Conservation (phyloP, 495 filamentous ascomycete genomes). For the Chaetomium fimeti region DNA sequence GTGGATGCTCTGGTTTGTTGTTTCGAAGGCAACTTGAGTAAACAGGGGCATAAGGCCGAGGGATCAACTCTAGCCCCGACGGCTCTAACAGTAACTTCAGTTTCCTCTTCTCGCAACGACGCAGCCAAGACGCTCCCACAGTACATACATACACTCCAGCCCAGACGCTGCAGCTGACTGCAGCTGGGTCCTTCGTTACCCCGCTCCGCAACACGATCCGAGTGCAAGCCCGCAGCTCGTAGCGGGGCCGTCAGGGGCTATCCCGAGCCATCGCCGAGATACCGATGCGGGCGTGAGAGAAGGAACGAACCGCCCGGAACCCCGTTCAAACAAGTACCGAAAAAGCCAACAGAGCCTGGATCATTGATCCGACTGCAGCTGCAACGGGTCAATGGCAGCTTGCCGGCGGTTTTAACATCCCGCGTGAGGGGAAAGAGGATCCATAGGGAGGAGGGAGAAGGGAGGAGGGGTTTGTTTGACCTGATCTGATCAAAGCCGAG, state of each 20-base stretch:
- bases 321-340: neutral
- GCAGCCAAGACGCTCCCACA: neutral
- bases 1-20: neutral
- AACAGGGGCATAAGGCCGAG: neutral
- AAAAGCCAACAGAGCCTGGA: neutral
- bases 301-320: neutral
- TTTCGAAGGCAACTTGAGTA: neutral
- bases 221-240: neutral
- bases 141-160: neutral
- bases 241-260: constrained; percentile 10
- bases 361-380: constrained; percentile 7
- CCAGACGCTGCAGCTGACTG: constrained; percentile 2
- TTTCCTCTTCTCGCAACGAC: neutral
- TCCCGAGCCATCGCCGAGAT: constrained; percentile 35
- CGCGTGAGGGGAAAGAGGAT: constrained; percentile 11
- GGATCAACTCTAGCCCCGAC: no score
- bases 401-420: constrained; percentile 7
- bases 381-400: neutral
- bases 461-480: neutral
- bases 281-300: neutral
- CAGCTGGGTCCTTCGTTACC: constrained; percentile 2
- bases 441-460: no score
- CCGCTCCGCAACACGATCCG: neutral
- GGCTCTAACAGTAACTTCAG: no score
- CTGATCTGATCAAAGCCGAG: neutral